Evolutionary conservation across 2,329 filamentous ascomycete species (phyloP).

Genomic region (Colletotrichum simmondsii): DNA sequence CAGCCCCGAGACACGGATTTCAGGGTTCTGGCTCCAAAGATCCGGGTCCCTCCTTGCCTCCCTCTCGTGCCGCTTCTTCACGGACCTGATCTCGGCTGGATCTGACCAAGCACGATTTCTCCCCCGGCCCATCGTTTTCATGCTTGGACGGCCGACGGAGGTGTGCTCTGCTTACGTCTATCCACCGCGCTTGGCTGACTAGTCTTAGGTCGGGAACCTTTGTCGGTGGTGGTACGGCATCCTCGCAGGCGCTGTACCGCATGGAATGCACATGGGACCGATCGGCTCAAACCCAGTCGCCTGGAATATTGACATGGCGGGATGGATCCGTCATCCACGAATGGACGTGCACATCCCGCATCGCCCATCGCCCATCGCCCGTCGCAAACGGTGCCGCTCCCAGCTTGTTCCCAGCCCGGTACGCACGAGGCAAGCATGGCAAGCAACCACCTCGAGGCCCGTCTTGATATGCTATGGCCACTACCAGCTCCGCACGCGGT

Average conservation of each 20-base stretch:
- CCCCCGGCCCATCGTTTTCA: background rate
- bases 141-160: background rate
- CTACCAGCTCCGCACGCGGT: conserved; percentile 24
- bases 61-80: background rate
- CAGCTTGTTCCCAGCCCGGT: conserved; percentile 15
- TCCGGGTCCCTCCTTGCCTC: background rate
- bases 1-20: background rate
- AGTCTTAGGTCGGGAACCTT: background rate
- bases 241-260: conserved; percentile 8
- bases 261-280: conserved; percentile 29
- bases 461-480: conserved; percentile 6
- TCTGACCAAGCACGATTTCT: background rate
- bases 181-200: background rate
- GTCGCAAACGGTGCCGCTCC: conserved; percentile 23
- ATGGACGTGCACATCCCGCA: conserved; percentile 13
- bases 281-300: conserved; percentile 15
- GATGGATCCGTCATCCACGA: conserved; percentile 18
- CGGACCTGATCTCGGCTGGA: background rate
- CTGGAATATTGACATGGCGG: conserved; percentile 21
- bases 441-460: background rate
- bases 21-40: background rate
- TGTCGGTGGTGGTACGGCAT: background rate
- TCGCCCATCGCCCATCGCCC: background rate
- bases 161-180: background rate
- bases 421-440: conserved; percentile 20